phyloP scores from a whole-genome alignment of 257 asterid species.

The Prunella vulgaris region DNA sequence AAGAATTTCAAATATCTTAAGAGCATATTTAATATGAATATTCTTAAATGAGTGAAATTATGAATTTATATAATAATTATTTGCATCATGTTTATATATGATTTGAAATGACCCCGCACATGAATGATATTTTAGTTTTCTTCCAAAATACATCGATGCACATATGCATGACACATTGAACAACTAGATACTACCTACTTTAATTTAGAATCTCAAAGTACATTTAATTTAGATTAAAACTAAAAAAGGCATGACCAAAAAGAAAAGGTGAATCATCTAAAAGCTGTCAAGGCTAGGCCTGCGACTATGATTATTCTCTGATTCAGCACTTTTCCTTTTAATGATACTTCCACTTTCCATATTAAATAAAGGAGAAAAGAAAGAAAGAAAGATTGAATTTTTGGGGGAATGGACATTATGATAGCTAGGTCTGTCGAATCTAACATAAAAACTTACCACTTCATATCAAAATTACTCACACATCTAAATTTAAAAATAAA shows the following conservation, averaged over 20 bases:
- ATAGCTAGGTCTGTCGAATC: neutral
- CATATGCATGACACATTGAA: too few relatives aligned
- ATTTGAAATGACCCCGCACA: too few relatives aligned
- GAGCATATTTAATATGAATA: too few relatives aligned
- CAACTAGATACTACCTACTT: neutral
- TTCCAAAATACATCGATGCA: too few relatives aligned
- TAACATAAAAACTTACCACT: slow-evolving; percentile 16
- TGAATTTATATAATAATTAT: neutral
- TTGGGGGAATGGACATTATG: slow-evolving; percentile 19
- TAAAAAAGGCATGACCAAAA: neutral
- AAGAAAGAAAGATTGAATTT: neutral
- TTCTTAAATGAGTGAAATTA: too few relatives aligned
- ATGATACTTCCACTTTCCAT: slow-evolving; percentile 13
- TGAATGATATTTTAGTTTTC: too few relatives aligned
- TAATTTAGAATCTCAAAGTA: too few relatives aligned
- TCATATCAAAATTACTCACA: too few relatives aligned
- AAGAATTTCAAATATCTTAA: too few relatives aligned
- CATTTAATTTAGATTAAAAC: neutral
- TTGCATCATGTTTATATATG: too few relatives aligned
- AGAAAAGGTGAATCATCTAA: slow-evolving; percentile 7
- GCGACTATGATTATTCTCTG: slow-evolving; percentile 25
- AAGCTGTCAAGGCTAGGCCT: neutral
- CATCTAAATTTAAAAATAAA: too few relatives aligned
- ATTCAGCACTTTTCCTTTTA: slow-evolving; percentile 18
- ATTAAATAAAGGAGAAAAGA: neutral